Percentiles rank a stretch among this genome's conserved stretches.
phyloP scores from a whole-genome alignment of 352 stramenopile genomes.

The Pythium brachiatum region DNA sequence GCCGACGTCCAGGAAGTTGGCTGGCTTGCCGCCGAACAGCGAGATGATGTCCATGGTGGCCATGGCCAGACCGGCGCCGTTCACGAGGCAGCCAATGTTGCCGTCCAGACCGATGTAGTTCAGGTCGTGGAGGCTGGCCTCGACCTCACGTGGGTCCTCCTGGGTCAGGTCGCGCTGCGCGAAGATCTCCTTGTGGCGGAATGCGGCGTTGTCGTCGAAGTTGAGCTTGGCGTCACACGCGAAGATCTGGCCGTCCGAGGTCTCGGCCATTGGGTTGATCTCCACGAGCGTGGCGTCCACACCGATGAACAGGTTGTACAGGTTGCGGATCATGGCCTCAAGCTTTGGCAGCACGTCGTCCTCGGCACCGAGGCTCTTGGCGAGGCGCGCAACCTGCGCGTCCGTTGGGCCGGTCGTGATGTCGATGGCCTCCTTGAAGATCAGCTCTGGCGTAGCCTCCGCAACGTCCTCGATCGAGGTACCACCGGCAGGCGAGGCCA shows the following conservation, averaged over 20 bases:
- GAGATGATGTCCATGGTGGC: conserved; percentile 99
- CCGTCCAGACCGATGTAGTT: conserved; percentile 99
- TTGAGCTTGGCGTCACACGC: conserved; percentile 98
- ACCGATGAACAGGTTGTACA: conserved; percentile 97
- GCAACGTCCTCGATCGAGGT: conserved; percentile 98
- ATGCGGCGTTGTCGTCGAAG: conserved; percentile 99
- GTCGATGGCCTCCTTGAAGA: conserved; percentile 94
- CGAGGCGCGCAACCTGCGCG: conserved; percentile 72
- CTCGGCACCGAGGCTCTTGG: conserved; percentile 69
- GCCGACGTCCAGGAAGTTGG: conserved; percentile 99
- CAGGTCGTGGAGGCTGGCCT: conserved; percentile 93
- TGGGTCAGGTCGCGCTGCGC: conserved; percentile 86
- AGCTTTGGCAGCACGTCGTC: conserved; percentile 51
- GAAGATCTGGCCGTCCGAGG: conserved; percentile 92
- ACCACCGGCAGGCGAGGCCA: conserved; percentile 93
- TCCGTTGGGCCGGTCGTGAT: conserved; percentile 91
- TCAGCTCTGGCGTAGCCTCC: conserved; percentile 90
- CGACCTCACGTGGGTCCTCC: conserved; percentile 96
- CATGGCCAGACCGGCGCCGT: conserved; percentile 98
- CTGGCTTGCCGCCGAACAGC: conserved; percentile 94
- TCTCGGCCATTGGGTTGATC: conserved; percentile 99
- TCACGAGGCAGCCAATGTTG: conserved; percentile 99
- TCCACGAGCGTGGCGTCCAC: conserved; percentile 97
- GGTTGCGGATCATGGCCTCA: conserved; percentile 72
- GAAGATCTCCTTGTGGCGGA: conserved; percentile 95